Percentiles rank a stretch among this genome's conserved stretches.
These are phyloP conservation scores for Pseudovirgaria hyperparasitica DNA, from an alignment of 2,329 filamentous ascomycete genomes.

Conservation along the genomic window DNA sequence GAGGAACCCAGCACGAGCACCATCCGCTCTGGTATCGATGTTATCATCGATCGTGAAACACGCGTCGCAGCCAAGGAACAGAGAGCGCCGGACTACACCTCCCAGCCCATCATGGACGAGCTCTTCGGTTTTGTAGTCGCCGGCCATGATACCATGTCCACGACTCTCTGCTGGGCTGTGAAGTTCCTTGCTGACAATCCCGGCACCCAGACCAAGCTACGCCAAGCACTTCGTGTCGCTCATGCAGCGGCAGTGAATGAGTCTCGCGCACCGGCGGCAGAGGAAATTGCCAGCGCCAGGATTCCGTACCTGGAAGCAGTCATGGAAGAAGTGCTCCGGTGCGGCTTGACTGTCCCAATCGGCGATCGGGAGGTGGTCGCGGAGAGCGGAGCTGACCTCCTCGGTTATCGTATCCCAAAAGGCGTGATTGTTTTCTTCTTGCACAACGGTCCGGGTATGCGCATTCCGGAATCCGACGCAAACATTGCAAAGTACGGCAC, in stretches of 20 bases:
- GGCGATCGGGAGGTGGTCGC: slow-evolving; percentile 1
- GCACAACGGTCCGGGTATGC: no score
- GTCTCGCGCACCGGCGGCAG: slow-evolving; percentile 2
- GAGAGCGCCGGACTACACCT: slow-evolving; percentile 4
- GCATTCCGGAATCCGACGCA: no score
- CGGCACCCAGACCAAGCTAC: slow-evolving; percentile 3
- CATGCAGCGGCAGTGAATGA: slow-evolving; percentile 1
- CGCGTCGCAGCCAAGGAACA: slow-evolving; percentile 5
- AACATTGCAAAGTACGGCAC: no score
- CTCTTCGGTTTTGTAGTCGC: slow-evolving; percentile 5
- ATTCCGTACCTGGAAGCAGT: slow-evolving; percentile 27
- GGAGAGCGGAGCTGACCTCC: no score
- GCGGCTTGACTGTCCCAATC: slow-evolving; percentile 12
- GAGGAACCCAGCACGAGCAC: no score
- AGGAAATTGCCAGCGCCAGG: slow-evolving; percentile 2
- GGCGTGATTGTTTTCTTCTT: no score
- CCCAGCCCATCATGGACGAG: slow-evolving; percentile 5
- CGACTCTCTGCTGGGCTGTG: slow-evolving; percentile 5
- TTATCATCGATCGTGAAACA: slow-evolving; percentile 5
- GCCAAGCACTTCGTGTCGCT: slow-evolving; percentile 1
- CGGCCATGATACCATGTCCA: slow-evolving; percentile 4
- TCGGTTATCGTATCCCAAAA: no score
- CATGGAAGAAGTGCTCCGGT: slow-evolving; percentile 28
- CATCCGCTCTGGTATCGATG: no score
- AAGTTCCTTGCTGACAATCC: slow-evolving; percentile 4